phyloP scores from a whole-genome alignment of 495 filamentous ascomycete species.

The Hyaloscypha hepaticicola region DNA sequence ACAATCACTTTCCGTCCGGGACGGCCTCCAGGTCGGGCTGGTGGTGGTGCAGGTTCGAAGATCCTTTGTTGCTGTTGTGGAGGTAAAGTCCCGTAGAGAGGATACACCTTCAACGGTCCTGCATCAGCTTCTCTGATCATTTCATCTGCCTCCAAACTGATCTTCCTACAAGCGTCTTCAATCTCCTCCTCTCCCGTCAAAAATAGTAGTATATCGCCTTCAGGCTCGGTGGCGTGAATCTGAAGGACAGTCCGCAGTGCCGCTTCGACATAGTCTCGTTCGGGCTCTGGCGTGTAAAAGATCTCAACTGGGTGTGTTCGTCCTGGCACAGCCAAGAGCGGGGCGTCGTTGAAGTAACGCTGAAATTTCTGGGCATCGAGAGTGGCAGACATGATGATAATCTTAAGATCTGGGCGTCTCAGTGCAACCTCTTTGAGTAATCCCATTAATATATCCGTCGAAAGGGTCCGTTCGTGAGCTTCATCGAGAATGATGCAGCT shows the following conservation, averaged over 20 bases:
- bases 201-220: constrained; percentile 95
- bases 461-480: constrained; percentile 92
- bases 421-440: constrained; percentile 81
- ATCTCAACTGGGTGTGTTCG: constrained; percentile 97
- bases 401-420: constrained; percentile 83
- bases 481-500: constrained; percentile 98
- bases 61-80: constrained; percentile 92
- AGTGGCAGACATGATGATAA: constrained; percentile 98
- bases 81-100: constrained; percentile 91
- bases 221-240: constrained; percentile 88
- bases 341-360: constrained; percentile 93
- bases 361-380: constrained; percentile 98
- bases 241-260: constrained; percentile 92
- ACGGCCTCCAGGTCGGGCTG: constrained; percentile 68
- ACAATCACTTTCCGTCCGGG: constrained; percentile 95
- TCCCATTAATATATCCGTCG: constrained; percentile 95
- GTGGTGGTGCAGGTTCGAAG: constrained; percentile 82
- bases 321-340: constrained; percentile 89
- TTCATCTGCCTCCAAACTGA: constrained; percentile 85
- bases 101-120: constrained; percentile 86
- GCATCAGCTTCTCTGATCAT: constrained; percentile 86
- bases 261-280: constrained; percentile 95
- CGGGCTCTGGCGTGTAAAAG: constrained; percentile 95
- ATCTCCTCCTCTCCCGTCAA: constrained; percentile 99
- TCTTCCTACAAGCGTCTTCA: constrained; percentile 92